phyloP scores from a whole-genome alignment of 2,329 filamentous ascomycete genomes.

The Fusarium foetens region DNA sequence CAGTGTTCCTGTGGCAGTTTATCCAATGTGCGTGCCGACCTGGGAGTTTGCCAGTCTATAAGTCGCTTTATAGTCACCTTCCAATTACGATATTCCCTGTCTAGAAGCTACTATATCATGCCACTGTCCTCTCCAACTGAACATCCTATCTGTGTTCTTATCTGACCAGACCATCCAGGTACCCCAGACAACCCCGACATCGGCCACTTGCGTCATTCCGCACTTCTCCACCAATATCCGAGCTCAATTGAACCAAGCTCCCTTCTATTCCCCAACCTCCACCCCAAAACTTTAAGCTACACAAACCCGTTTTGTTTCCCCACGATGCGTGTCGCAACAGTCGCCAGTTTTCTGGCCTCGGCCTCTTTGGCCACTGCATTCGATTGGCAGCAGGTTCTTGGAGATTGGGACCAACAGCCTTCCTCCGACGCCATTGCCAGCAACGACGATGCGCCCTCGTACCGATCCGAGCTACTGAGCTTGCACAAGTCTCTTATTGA shows the following conservation, averaged over 20 bases:
- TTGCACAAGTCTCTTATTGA: conserved; percentile 81
- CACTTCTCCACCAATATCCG: conserved; percentile 22
- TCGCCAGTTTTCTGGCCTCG: conserved; percentile 22
- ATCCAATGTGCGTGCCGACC: background rate
- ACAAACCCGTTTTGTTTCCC: background rate
- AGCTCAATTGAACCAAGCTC: conserved; percentile 29
- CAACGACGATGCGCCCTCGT: conserved; percentile 44
- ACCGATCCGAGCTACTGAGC: conserved; percentile 67
- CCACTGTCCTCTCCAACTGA: background rate
- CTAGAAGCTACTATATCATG: background rate
- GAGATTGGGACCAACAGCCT: background rate
- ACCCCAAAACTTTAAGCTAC: conserved; percentile 10
- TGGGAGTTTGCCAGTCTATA: no score
- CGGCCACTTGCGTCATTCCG: conserved; percentile 32
- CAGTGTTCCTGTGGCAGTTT: background rate
- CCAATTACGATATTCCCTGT: background rate
- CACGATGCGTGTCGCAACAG: conserved; percentile 28
- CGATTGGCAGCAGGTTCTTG: conserved; percentile 23
- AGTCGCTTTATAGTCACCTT: background rate
- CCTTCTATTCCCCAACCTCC: conserved; percentile 10
- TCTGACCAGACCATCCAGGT: conserved; percentile 13
- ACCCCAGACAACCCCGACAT: conserved; percentile 22
- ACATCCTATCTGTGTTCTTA: background rate
- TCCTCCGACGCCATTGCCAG: background rate
- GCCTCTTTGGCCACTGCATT: conserved; percentile 21